phyloP scores from a whole-genome alignment of 192 early-diverging fungal genomes.

The Entomortierella chlamydospora region DNA sequence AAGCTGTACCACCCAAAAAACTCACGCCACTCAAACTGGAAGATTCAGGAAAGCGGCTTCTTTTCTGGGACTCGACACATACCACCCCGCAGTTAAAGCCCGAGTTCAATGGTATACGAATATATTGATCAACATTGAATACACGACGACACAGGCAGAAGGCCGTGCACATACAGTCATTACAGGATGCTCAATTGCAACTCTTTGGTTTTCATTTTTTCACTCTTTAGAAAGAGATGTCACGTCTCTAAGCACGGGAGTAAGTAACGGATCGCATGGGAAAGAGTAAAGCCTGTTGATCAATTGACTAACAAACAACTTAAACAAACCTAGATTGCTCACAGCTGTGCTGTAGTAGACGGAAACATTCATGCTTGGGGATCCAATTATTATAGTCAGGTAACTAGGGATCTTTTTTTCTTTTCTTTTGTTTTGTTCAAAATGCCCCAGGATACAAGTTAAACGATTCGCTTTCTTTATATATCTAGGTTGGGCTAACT shows the following conservation, averaged over 20 bases:
- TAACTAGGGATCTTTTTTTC: background rate
- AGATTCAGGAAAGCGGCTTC: constrained; percentile 18
- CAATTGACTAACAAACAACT: background rate
- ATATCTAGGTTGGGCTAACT: constrained; percentile 37
- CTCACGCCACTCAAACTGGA: constrained; percentile 31
- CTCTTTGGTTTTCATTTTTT: background rate
- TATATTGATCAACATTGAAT: background rate
- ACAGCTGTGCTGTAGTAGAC: constrained; percentile 44
- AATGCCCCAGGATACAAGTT: background rate
- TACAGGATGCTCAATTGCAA: background rate
- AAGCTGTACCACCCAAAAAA: constrained; percentile 23
- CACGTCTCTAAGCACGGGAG: constrained; percentile 40
- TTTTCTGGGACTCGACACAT: constrained; percentile 52
- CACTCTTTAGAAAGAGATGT: constrained; percentile 12
- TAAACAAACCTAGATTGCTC: constrained; percentile 25
- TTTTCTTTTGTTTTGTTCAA: background rate
- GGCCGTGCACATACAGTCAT: too few relatives aligned
- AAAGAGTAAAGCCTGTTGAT: background rate
- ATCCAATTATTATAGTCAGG: constrained; percentile 53
- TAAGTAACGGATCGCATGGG: constrained; percentile 4
- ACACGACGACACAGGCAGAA: too few relatives aligned
- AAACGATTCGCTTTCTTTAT: background rate
- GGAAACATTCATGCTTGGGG: constrained; percentile 52
- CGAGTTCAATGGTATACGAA: constrained; percentile 53
- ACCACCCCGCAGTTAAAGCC: constrained; percentile 37